Base-by-base conservation (phyloP, 2,329 filamentous ascomycete species). In the Calonectria multiphialidica region DNA sequence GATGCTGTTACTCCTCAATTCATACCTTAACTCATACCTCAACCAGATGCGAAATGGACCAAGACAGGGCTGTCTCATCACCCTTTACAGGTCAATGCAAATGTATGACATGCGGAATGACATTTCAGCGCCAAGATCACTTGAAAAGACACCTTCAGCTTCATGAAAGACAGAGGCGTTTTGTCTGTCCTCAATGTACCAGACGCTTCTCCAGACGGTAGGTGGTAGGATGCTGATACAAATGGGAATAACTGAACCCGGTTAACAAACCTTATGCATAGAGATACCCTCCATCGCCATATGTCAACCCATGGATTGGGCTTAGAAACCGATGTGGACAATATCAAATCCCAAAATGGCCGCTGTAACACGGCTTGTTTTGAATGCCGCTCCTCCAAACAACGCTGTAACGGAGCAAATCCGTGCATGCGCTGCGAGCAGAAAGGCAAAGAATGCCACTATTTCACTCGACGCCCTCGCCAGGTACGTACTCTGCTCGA, bases 41-140 rank as follows among this genome's bases (percentile, higher is more conserved):
- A 2, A 57, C n/a, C 15, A 57, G 5, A 2, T 3, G 5, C 1
- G 13, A 21, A 25, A 57, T 57, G 53, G 13, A 23, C 2, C 6
- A 57, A 15, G 12, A 21, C 8, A 33, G 2, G 5, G 18, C 1
- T 6, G 5, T 16, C 2, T 25, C 33, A 15, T 15, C 4, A 21
- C 28, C 50, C 2, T 23, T 18, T 18, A 10, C 53, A 3, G 2
- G 6, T 9, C n/a, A 57, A 33, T 18, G 2, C n/a, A 12, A 40
- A 16, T 57, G 53, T 6, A 6, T 16, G 13, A 18, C 4, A 16
- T 57, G 53, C 33, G 53, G 33, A 23, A 57, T 21, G 33, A n/a
- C 23, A 5, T 57, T 57, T 23, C 53, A 57, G 33, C 53, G 53
- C 6, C 53, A 57, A 23, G 53, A 57, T 15, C 53, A 57, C 53